Evolutionary conservation across 352 stramenopile genomes (phyloP), one percentile per base, ranked within the genome.

Genomic region (Thalassiosira pacifica): DNA sequence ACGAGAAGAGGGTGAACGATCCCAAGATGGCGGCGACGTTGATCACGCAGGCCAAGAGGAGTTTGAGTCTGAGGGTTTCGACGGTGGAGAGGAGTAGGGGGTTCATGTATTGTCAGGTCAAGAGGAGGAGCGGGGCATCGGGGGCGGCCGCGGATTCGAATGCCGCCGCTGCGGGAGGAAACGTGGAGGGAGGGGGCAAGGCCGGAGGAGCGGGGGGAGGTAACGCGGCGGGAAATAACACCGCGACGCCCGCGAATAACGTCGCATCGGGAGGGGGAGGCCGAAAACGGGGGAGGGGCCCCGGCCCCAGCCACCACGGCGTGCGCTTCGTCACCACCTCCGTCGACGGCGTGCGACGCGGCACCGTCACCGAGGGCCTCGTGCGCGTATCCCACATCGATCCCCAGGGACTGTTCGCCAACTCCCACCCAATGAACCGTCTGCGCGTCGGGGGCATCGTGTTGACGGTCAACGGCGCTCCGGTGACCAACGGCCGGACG

Each of bases 1-100:
- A 87, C 59, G 79, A 81, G 67, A 80, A 81, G 31, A 37, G 79
- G 19, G 74, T 87, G 0, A 87, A 81, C 24, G 79, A 87, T 83
- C 79, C 79, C 4, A 81, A 81, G 63, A 81, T 80, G 79, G 79
- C 79, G 37, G 72, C 79, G 3, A 80, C 52, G 19, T 55, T 87
- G 37, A 87, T 87, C 40, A 73, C 59, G 9, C 67, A 80, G 37
- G 65, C 79, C 10, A 77, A 75, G n/a, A 63, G 61, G 10, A 40
- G 31, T 29, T 55, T 80, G 48, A 53, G 42, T 70, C 66, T 86
- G 29, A 79, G 70, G 19, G 68, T 74, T 18, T 79, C 67, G 24
- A 68, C 27, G 0, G 45, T 65, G 3, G 70, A 84, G 42, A 53
- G 76, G 10, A 63, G 48, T 37, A 64, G 66, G 29, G 76, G 76